These are phyloP conservation scores for Lactarius sanguifluus DNA, from an alignment of 768 basidiomycete species.

Conservation along the genomic window DNA sequence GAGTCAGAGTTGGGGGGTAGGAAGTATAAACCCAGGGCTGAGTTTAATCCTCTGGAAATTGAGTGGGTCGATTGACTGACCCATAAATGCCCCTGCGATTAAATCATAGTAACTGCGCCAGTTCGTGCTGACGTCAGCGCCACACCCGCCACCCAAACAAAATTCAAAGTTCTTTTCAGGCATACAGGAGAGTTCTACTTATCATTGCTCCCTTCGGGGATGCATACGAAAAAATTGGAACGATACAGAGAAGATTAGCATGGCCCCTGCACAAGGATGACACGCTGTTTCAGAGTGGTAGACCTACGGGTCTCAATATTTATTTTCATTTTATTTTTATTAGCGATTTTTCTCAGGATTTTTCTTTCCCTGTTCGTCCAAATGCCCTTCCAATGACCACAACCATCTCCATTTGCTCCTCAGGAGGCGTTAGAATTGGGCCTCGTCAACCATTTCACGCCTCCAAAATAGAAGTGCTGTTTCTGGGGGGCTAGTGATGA, in stretches of 20 bases:
- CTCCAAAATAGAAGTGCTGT: neutral
- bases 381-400: no score
- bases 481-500: neutral
- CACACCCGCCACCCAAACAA: neutral
- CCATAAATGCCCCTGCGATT: neutral
- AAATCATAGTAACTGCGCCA: no score
- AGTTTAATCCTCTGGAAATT: constrained; percentile 27
- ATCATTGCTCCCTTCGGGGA: constrained; percentile 67
- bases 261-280: constrained; percentile 99
- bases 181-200: no score
- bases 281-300: constrained; percentile 98
- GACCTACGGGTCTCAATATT: constrained; percentile 47
- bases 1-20: constrained; percentile 30
- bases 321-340: constrained; percentile 31
- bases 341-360: neutral
- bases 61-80: constrained; percentile 28
- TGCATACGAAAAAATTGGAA: constrained; percentile 99
- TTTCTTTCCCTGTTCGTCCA: neutral
- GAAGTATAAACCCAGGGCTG: constrained; percentile 36
- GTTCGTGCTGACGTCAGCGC: neutral
- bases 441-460: neutral
- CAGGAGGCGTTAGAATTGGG: no score
- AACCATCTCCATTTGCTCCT: no score
- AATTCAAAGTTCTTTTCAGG: neutral
- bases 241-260: constrained; percentile 99